Percentiles rank a stretch among this genome's conserved stretches.
Evolutionary conservation across 305 asterid species (phyloP).

Genomic region (Fraxinus baroniana): DNA sequence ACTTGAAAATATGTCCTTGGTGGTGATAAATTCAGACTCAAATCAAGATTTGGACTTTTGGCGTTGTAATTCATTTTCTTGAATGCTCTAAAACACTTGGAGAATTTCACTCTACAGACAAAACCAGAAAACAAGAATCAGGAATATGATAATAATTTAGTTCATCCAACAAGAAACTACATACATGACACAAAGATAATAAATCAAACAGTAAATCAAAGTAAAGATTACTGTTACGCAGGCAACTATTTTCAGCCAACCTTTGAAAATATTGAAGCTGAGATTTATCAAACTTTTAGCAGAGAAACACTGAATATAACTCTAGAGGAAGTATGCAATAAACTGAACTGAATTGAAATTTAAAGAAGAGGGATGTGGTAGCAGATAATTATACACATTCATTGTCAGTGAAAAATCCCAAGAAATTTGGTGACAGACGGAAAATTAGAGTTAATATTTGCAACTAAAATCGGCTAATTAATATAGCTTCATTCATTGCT

Average conservation of each 20-base stretch:
- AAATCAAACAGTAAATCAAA: slow-evolving; percentile 19
- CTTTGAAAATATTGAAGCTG: not conserved
- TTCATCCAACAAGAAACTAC: not conserved
- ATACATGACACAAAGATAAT: not conserved
- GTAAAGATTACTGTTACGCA: not conserved
- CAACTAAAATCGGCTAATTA: slow-evolving; percentile 37
- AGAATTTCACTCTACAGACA: not conserved
- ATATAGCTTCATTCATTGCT: slow-evolving; percentile 47
- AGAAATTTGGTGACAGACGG: slow-evolving; percentile 46
- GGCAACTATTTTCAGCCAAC: slow-evolving; percentile 21
- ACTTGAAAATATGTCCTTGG: slow-evolving; percentile 30
- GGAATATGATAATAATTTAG: not conserved
- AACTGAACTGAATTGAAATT: slow-evolving; percentile 25
- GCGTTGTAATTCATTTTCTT: slow-evolving; percentile 34
- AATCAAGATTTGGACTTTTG: slow-evolving; percentile 40
- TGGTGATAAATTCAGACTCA: slow-evolving; percentile 47
- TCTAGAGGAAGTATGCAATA: not conserved
- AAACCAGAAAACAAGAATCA: not conserved
- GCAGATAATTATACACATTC: slow-evolving; percentile 26
- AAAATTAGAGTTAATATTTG: slow-evolving; percentile 34
- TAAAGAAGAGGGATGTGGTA: slow-evolving; percentile 35
- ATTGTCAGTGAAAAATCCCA: slow-evolving; percentile 36
- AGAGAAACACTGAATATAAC: not conserved
- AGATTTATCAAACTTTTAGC: not conserved
- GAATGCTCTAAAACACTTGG: not conserved